phyloP scores from a whole-genome alignment of 1,139 yeast species.

The Yamadazyma jaroonii region DNA sequence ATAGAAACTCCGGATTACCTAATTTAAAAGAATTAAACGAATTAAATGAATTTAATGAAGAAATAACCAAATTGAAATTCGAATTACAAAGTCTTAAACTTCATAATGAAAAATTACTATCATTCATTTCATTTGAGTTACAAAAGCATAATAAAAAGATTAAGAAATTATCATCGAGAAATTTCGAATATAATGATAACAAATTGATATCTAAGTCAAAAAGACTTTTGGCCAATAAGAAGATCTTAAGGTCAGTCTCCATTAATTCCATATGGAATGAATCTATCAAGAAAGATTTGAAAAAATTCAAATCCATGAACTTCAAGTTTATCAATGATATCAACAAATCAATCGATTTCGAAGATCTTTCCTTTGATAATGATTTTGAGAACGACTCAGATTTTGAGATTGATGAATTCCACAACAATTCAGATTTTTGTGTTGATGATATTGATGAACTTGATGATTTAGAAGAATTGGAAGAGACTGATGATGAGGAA shows the following conservation, averaged over 20 bases:
- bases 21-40: conserved; percentile 5
- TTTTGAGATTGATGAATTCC: background rate
- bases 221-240: conserved; percentile 42
- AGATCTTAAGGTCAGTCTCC: conserved; percentile 45
- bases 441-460: conserved; percentile 6
- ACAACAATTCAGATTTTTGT: conserved; percentile 3
- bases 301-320: conserved; percentile 39
- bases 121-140: conserved; percentile 56
- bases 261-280: conserved; percentile 40
- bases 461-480: conserved; percentile 5
- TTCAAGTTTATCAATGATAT: conserved; percentile 18
- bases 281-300: conserved; percentile 22
- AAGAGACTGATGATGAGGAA: conserved; percentile 13
- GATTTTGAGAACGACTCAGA: too few relatives aligned
- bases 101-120: conserved; percentile 54
- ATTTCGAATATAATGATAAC: conserved; percentile 54
- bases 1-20: background rate
- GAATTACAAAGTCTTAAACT: conserved; percentile 52
- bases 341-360: conserved; percentile 12
- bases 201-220: conserved; percentile 46
- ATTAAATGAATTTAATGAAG: conserved; percentile 22
- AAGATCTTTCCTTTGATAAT: background rate
- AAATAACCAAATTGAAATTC: conserved; percentile 50
- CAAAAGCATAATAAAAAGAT: conserved; percentile 49
- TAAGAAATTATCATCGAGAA: conserved; percentile 34